Percentiles rank a stretch among this genome's conserved stretches.
These are phyloP conservation scores for Penicillium flavigenum DNA, from an alignment of 495 filamentous ascomycete species.

Conservation along the genomic window DNA sequence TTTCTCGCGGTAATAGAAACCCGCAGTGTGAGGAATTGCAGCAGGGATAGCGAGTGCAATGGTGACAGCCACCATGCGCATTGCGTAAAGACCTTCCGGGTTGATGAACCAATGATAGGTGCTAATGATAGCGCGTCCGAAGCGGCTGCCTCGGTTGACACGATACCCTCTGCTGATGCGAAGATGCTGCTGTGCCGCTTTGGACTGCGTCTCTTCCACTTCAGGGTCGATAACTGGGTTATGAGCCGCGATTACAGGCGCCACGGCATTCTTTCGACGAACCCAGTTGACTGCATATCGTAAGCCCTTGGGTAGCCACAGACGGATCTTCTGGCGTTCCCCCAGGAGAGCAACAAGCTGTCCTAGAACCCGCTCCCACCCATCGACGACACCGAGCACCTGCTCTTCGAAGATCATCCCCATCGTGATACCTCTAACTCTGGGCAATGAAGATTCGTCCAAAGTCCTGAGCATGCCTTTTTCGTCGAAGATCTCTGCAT, in stretches of 20 bases:
- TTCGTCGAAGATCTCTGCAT: slow-evolving; percentile 31
- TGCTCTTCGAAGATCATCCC: slow-evolving; percentile 38
- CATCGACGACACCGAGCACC: slow-evolving; percentile 22
- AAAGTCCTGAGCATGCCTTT: slow-evolving; percentile 20
- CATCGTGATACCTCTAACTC: slow-evolving; percentile 20
- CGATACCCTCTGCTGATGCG: slow-evolving; percentile 34
- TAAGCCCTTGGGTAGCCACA: slow-evolving; percentile 30
- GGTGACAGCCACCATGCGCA: slow-evolving; percentile 42
- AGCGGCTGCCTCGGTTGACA: slow-evolving; percentile 22
- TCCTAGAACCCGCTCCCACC: slow-evolving; percentile 23
- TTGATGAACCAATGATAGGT: slow-evolving; percentile 35
- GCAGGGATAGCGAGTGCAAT: slow-evolving; percentile 43
- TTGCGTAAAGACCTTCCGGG: slow-evolving; percentile 38
- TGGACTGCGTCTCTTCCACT: slow-evolving; percentile 21
- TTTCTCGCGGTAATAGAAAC: slow-evolving; percentile 48
- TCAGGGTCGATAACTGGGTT: slow-evolving; percentile 25
- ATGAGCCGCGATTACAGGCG: slow-evolving; percentile 19
- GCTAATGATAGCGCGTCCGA: slow-evolving; percentile 25
- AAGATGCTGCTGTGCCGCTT: slow-evolving; percentile 30
- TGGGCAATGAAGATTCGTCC: slow-evolving; percentile 17
- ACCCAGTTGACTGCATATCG: slow-evolving; percentile 30
- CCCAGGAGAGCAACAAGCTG: slow-evolving; percentile 25
- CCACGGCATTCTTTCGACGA: slow-evolving; percentile 15
- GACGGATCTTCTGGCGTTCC: slow-evolving; percentile 23
- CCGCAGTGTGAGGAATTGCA: slow-evolving; percentile 38